Evolutionary conservation across 176 grass and related monocot genomes (phyloP), one percentile per base, ranked within the genome.

Genomic region (Olyra latifolia): DNA sequence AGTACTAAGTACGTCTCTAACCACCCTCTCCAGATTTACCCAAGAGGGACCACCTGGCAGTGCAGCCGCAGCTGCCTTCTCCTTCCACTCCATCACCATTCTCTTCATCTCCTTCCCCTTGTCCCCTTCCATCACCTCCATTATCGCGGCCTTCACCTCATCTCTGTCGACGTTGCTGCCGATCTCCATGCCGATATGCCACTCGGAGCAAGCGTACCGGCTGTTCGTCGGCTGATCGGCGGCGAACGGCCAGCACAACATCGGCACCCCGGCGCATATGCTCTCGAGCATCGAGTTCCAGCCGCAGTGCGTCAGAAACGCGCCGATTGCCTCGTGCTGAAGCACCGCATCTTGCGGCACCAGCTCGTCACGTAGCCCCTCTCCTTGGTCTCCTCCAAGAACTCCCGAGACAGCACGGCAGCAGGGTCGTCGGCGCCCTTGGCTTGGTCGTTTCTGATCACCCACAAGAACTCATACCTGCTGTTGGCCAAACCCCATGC

Each of bases 271-370:
- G 1, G 35, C 38, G 20, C 12, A 23, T 1, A 81, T 11, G 56
- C 47, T 66, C 43, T 91, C 84, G 19, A 91, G 54, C 5, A 58
- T 10, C 3, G 79, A 90, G 88, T 90, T 90, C 88, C 88, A 91
- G 11, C 88, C 88, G 55, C 84, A 79, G 70, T 91, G 88, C 19
- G 88, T 87, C 32, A 92, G 19, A 72, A 87, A 87, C 1, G 46
- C 63, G 3, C 55, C 39, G 0, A 71, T 22, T 1, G 83, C 78
- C 16, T 49, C 49, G 14, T 90, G 83, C 35, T 49, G 68, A 7
- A 90, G 83, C 79, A 86, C 73, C 60, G 23, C 79, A 9, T 27
- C 59, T 35, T 90, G 83, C 0, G 72, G 32, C 88, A 86, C 88
- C 83, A 86, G 74, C 67, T 86, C 6, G 79, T 77, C 50, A 83